These are phyloP conservation scores for Cucurbita pepo DNA, from an alignment of 306 rosid species.

Conservation along the genomic window DNA sequence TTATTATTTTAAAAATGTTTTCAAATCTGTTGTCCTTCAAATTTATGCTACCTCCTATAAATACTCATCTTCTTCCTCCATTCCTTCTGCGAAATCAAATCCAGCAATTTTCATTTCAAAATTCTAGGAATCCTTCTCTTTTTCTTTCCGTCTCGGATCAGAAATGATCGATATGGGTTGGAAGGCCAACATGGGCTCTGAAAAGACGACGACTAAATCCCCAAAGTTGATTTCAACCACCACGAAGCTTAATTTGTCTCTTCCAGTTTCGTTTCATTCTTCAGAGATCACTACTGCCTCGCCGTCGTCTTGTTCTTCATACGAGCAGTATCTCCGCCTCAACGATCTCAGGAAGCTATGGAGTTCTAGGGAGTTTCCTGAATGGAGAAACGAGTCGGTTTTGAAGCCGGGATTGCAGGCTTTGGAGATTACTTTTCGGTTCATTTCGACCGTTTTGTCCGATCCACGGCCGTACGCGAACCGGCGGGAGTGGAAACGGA, in stretches of 20 bases:
- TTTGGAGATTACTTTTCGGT: slow-evolving; percentile 66
- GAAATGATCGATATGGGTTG: slow-evolving; percentile 67
- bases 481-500: slow-evolving; percentile 59
- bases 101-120: neutral
- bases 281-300: slow-evolving; percentile 44
- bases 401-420: slow-evolving; percentile 64
- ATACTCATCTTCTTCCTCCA: slow-evolving; percentile 13
- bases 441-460: slow-evolving; percentile 40
- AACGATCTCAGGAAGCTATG: slow-evolving; percentile 50
- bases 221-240: slow-evolving; percentile 32
- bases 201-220: slow-evolving; percentile 32
- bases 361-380: slow-evolving; percentile 36
- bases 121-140: neutral
- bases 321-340: slow-evolving; percentile 61
- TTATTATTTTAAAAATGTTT: neutral
- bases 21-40: slow-evolving; percentile 13
- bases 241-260: slow-evolving; percentile 18
- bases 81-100: neutral
- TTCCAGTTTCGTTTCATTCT: slow-evolving; percentile 22
- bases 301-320: slow-evolving; percentile 31
- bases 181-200: slow-evolving; percentile 50
- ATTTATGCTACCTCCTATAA: slow-evolving; percentile 18
- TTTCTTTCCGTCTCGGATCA: neutral
- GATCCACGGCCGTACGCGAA: slow-evolving; percentile 60
- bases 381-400: slow-evolving; percentile 57